A percentile compares a stretch with the other conserved stretches of the same genome.
Conservation (phyloP, 805 yeast species). For the Vanderwaltozyma tropicalis region DNA sequence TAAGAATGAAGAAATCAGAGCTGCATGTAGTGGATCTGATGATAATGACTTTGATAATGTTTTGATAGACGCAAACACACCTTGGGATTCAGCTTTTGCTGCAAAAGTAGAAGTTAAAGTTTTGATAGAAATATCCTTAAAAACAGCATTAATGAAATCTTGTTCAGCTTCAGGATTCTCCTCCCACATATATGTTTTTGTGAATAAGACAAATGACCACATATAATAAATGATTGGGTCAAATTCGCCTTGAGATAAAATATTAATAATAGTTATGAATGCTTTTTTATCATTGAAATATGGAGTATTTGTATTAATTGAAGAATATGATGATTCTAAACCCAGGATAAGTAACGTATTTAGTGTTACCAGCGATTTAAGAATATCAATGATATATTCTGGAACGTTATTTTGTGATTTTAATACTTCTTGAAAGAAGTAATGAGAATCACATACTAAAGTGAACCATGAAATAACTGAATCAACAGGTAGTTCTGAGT, state of each 20-base stretch:
- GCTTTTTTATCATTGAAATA: slow-evolving; percentile 33
- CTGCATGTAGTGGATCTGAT: slow-evolving; percentile 42
- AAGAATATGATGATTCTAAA: slow-evolving; percentile 39
- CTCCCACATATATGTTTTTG: slow-evolving; percentile 39
- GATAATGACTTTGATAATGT: slow-evolving; percentile 34
- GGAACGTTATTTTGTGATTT: slow-evolving; percentile 8
- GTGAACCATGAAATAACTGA: slow-evolving; percentile 44
- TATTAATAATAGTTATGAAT: slow-evolving; percentile 33
- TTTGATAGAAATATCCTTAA: neutral
- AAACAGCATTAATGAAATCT: slow-evolving; percentile 3
- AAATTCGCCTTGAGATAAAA: slow-evolving; percentile 15
- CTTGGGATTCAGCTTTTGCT: slow-evolving; percentile 28
- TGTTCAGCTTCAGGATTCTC: slow-evolving; percentile 26
- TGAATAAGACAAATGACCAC: slow-evolving; percentile 53
- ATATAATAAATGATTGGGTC: slow-evolving; percentile 48
- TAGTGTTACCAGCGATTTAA: slow-evolving; percentile 40
- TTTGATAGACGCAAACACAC: slow-evolving; percentile 38
- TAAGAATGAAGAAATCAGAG: slow-evolving; percentile 31
- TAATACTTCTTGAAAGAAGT: neutral
- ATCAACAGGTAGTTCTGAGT: slow-evolving; percentile 27
- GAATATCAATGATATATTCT: slow-evolving; percentile 9
- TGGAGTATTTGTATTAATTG: slow-evolving; percentile 30
- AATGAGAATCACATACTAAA: slow-evolving; percentile 32
- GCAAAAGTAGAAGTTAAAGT: slow-evolving; percentile 26
- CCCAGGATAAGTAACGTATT: slow-evolving; percentile 47